Evolutionary conservation across 495 filamentous ascomycete genomes (phyloP), one percentile per base, ranked within the genome.

Genomic region (Podospora pseudocomata): DNA sequence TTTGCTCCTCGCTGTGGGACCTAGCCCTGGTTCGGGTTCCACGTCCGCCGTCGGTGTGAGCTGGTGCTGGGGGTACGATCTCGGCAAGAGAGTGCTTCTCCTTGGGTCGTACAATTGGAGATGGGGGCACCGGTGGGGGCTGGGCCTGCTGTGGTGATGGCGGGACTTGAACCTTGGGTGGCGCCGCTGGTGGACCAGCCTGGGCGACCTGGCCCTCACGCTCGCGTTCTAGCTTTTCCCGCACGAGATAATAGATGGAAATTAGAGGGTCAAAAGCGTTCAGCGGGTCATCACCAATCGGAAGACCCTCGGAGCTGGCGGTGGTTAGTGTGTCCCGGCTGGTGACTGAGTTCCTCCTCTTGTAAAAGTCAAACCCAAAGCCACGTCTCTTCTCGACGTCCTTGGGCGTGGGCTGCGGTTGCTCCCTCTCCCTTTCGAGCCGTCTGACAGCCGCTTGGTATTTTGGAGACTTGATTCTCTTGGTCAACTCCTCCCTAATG

Each of bases 351-450:
- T 91, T 97, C 44, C 93, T 87, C 71, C 95, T 86, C 80, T 97
- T 97, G 80, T 99, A 99, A 72, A 99, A 98, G 76, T 97, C 93
- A 70, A 98, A 97, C 9, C 88, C 88, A 70, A 95, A 92, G 2
- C 91, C 92, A 59, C 94, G 87, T 76, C 91, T 93, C 77, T 92
- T 94, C 76, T 98, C 96, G 4, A 77, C 73, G 32, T 89, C 87
- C 55, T 89, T 89, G 27, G 86, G 88, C 2, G 68, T 39, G 0
- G 86, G 82, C 18, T 80, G 78, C 7, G 88, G 85, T 54, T 84
- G 77, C 70, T 94, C 89, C 72, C 87, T 90, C 66, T 90, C 86
- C 67, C 86, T 86, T 55, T 81, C 76, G 2, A 84, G 72, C 27
- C 88, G 79, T 61, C 86, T 84, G 18, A 96, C 82, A 5, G 94